These are phyloP conservation scores for Sutorius australiensis DNA, from an alignment of 768 basidiomycete genomes.

Conservation along the genomic window DNA sequence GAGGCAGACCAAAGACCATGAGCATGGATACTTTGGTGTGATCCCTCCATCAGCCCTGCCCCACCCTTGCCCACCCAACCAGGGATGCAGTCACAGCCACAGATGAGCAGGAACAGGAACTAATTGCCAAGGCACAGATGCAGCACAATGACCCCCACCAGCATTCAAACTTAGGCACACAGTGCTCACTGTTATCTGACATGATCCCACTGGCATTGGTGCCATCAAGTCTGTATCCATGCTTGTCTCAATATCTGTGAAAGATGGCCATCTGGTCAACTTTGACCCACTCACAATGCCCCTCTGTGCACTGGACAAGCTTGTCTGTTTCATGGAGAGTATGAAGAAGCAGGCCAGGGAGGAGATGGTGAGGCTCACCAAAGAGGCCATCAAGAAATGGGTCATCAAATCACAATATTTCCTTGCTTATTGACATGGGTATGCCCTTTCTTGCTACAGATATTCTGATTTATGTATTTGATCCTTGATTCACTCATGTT, in stretches of 20 bases:
- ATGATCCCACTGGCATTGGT: neutral
- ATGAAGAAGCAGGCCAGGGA: constrained; percentile 79
- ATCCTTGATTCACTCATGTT: constrained; percentile 7
- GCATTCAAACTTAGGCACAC: constrained; percentile 38
- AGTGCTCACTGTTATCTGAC: constrained; percentile 10
- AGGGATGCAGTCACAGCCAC: no score
- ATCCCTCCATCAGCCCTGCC: constrained; percentile 45
- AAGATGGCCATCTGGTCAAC: constrained; percentile 74
- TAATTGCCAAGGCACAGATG: constrained; percentile 47
- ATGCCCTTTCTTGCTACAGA: constrained; percentile 1
- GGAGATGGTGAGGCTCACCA: constrained; percentile 70
- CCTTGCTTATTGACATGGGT: neutral
- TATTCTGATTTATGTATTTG: constrained; percentile 15
- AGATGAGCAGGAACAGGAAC: constrained; percentile 19
- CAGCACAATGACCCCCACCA: constrained; percentile 14
- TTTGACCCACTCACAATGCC: constrained; percentile 80
- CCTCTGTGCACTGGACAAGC: constrained; percentile 65
- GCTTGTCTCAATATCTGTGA: constrained; percentile 72
- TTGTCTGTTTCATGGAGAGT: constrained; percentile 75
- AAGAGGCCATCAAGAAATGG: constrained; percentile 76
- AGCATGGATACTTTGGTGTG: constrained; percentile 59
- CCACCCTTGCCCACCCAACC: constrained; percentile 24
- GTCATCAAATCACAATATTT: constrained; percentile 40
- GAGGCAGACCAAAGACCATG: constrained; percentile 12
- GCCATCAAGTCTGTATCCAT: constrained; percentile 41